A percentile compares a stretch with the other conserved stretches of the same genome.
These are phyloP conservation scores for Neurospora sp. DNA, from an alignment of 495 filamentous ascomycete genomes.

Conservation along the genomic window DNA sequence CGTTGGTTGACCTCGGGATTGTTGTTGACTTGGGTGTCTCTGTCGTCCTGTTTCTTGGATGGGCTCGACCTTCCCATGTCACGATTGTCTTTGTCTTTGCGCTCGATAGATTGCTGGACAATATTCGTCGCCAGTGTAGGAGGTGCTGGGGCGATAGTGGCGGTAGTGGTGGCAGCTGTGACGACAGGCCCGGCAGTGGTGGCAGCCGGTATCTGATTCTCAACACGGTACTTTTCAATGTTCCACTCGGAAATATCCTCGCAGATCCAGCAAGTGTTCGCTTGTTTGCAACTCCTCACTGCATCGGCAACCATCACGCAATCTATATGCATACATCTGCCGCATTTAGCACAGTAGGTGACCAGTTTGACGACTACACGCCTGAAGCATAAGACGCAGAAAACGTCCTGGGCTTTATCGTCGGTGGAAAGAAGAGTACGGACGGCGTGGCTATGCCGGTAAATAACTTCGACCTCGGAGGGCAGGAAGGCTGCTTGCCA, in stretches of 20 bases:
- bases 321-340: neutral
- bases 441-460: neutral
- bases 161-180: neutral
- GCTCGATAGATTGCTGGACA: neutral
- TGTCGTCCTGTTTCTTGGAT: neutral
- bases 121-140: neutral
- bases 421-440: too few species aligned
- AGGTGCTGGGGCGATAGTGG: neutral
- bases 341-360: neutral
- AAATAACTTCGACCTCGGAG: neutral
- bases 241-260: neutral
- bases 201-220: neutral
- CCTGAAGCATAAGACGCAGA: neutral
- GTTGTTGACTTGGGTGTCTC: neutral
- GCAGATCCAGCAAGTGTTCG: neutral
- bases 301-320: accelerated
- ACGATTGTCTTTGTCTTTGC: neutral
- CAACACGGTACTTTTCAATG: neutral
- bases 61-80: neutral
- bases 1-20: neutral
- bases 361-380: too few species aligned
- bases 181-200: neutral
- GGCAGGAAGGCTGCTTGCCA: neutral
- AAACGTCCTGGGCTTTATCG: neutral
- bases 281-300: neutral